Evolutionary conservation across 768 basidiomycete species (phyloP).

Genomic region (Serendipita sp.): DNA sequence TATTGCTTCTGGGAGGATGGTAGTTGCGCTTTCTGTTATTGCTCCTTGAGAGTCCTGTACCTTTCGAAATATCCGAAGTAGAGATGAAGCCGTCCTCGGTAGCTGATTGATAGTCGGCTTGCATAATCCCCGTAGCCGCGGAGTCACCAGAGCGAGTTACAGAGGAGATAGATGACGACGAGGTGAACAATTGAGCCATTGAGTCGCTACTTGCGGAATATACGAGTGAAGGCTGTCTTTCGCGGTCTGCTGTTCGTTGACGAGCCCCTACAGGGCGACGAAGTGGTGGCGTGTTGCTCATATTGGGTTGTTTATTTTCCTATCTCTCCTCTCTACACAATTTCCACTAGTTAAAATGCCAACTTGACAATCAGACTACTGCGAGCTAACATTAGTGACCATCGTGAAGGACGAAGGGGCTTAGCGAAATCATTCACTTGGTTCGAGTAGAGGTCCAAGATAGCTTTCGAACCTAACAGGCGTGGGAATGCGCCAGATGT

Average conservation of each 20-base stretch:
- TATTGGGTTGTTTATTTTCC: too few species aligned
- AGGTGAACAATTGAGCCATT: not conserved
- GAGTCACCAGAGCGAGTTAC: not conserved
- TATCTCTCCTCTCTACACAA: too few species aligned
- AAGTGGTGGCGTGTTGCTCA: not conserved
- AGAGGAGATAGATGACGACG: not conserved
- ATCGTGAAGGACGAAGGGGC: too few species aligned
- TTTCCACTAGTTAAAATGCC: too few species aligned
- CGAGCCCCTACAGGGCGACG: not conserved
- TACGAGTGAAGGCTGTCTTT: not conserved
- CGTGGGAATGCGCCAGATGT: too few species aligned
- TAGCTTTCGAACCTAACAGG: too few species aligned
- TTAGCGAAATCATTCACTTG: too few species aligned
- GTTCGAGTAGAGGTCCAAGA: too few species aligned
- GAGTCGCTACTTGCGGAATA: not conserved
- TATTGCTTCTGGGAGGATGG: not conserved
- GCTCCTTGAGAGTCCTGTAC: not conserved
- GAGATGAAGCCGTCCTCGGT: not conserved
- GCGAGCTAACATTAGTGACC: too few species aligned
- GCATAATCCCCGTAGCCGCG: not conserved
- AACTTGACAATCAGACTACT: too few species aligned
- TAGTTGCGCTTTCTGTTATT: not conserved
- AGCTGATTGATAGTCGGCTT: not conserved
- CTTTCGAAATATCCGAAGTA: not conserved
- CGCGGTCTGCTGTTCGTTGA: not conserved